Conservation (phyloP, 768 basidiomycete species). For the Kwoniella bestiolae region DNA sequence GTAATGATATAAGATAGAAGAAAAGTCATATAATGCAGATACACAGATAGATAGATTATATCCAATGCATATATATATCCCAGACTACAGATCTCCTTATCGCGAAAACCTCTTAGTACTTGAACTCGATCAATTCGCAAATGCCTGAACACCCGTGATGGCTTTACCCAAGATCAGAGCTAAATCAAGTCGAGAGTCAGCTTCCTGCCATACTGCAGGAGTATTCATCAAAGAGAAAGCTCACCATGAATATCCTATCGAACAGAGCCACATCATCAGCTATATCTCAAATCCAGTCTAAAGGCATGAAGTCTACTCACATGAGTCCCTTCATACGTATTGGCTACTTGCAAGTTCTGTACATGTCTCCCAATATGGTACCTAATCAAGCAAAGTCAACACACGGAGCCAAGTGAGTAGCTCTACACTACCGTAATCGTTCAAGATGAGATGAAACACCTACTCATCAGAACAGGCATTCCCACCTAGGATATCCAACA, state of each 20-base stretch:
- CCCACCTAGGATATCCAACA: conserved; percentile 90
- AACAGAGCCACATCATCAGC: conserved; percentile 63
- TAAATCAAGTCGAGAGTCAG: conserved; percentile 58
- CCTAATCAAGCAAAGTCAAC: conserved; percentile 58
- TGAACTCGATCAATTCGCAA: conserved; percentile 55
- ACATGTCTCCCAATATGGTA: conserved; percentile 95
- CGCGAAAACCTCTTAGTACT: too few species aligned
- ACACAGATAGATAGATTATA: background rate
- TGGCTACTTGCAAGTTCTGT: conserved; percentile 91
- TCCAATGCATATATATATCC: background rate
- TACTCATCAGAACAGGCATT: conserved; percentile 93
- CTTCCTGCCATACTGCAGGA: conserved; percentile 60
- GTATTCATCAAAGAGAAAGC: conserved; percentile 2
- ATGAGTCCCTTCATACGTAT: conserved; percentile 82
- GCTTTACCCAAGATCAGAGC: conserved; percentile 91
- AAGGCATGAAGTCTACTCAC: conserved; percentile 17
- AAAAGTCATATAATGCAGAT: background rate
- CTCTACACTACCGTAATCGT: too few species aligned
- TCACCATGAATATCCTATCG: conserved; percentile 53
- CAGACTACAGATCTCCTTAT: too few species aligned
- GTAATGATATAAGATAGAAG: background rate
- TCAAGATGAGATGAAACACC: conserved; percentile 47
- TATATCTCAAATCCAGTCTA: background rate
- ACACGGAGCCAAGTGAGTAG: background rate
- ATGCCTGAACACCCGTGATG: conserved; percentile 86